phyloP scores from a whole-genome alignment of 2,329 filamentous ascomycete genomes.

The Alternaria gansuensis region DNA sequence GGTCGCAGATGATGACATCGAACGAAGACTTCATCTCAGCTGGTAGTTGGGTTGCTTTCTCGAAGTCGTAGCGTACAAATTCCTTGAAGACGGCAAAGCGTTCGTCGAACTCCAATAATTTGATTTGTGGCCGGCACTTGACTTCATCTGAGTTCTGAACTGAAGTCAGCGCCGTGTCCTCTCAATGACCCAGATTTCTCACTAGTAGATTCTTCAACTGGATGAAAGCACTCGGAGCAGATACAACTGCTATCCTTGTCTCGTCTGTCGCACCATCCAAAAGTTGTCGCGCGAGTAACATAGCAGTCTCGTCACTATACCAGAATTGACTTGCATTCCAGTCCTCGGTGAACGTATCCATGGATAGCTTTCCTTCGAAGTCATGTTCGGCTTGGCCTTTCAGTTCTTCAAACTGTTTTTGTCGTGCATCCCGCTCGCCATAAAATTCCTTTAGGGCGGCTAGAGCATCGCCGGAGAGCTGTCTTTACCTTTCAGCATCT shows the following conservation, averaged over 20 bases:
- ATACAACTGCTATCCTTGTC: slow-evolving; percentile 73
- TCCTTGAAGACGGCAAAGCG: slow-evolving; percentile 78
- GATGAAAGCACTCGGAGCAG: slow-evolving; percentile 79
- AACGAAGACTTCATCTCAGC: slow-evolving; percentile 68
- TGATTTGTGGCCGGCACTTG: slow-evolving; percentile 62
- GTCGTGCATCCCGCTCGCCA: slow-evolving; percentile 72
- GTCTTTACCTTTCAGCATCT: slow-evolving; percentile 55
- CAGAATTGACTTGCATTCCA: slow-evolving; percentile 89
- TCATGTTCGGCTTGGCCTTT: slow-evolving; percentile 68
- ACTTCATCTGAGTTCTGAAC: slow-evolving; percentile 45
- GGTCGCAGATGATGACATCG: slow-evolving; percentile 77
- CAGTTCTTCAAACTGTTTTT: slow-evolving; percentile 73
- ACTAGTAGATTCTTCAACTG: slow-evolving; percentile 76
- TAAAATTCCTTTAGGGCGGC: slow-evolving; percentile 78
- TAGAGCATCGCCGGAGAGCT: slow-evolving; percentile 72
- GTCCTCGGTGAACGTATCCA: slow-evolving; percentile 79
- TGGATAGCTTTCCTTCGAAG: slow-evolving; percentile 61
- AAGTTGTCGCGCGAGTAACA: slow-evolving; percentile 69
- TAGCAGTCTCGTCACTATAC: slow-evolving; percentile 79
- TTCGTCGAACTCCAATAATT: slow-evolving; percentile 76
- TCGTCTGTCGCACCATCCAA: slow-evolving; percentile 67
- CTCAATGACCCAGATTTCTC: slow-evolving; percentile 32
- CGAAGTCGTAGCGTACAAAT: slow-evolving; percentile 78
- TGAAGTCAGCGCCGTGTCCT: neutral
- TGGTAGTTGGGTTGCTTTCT: slow-evolving; percentile 72